Percentiles rank a stretch among this genome's conserved stretches.
Evolutionary conservation across 352 stramenopile species (phyloP).

Genomic region (Phytopythium sindhum): DNA sequence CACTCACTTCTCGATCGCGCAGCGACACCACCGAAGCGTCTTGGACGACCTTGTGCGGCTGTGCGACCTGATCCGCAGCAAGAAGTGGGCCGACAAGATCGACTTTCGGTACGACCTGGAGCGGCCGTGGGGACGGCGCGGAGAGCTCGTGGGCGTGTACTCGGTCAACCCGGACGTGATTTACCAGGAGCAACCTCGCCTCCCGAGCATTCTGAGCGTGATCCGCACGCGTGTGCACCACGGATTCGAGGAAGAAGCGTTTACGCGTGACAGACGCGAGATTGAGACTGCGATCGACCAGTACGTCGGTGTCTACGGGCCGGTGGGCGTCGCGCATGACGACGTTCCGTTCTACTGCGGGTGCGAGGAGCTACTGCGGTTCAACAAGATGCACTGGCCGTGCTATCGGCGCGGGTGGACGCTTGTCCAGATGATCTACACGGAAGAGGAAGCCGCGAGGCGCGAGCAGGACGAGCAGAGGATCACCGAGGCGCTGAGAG

Average conservation of each 20-base stretch:
- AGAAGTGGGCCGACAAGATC: slow-evolving; percentile 75
- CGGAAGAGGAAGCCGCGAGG: slow-evolving; percentile 45
- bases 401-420: slow-evolving; percentile 61
- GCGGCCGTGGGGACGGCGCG: slow-evolving; percentile 58
- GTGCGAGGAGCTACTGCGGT: slow-evolving; percentile 61
- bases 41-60: slow-evolving; percentile 50
- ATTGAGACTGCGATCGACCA: slow-evolving; percentile 54
- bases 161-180: slow-evolving; percentile 34
- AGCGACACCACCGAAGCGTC: slow-evolving; percentile 46
- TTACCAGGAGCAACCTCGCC: slow-evolving; percentile 11
- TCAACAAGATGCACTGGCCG: slow-evolving; percentile 66
- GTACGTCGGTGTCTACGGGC: slow-evolving; percentile 60
- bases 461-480: slow-evolving; percentile 42
- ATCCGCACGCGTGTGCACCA: slow-evolving; percentile 59
- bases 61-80: slow-evolving; percentile 48
- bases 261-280: slow-evolving; percentile 29
- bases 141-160: slow-evolving; percentile 48
- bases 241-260: slow-evolving; percentile 60
- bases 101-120: slow-evolving; percentile 65
- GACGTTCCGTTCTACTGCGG: slow-evolving; percentile 71
- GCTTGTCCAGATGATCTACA: slow-evolving; percentile 58
- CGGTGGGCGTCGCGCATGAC: slow-evolving; percentile 51
- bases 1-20: slow-evolving; percentile 48
- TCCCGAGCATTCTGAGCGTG: slow-evolving; percentile 66
- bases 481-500: slow-evolving; percentile 39